Base-by-base conservation (phyloP, 306 rosid genomes). In the Trifolium pratense region DNA sequence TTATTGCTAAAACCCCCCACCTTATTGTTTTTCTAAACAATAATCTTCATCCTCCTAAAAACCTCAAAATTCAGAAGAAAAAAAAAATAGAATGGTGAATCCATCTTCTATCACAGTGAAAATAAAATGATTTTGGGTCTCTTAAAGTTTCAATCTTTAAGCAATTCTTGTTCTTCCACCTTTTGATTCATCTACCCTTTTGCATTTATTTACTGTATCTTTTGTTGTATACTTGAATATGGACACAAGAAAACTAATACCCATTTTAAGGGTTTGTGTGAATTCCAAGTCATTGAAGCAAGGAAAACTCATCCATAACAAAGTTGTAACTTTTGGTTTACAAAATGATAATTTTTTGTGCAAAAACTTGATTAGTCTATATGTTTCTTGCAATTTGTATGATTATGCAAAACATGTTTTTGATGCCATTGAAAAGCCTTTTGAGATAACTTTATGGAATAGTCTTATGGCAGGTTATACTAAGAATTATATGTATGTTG, bases 251-350 rank as follows among this genome's bases (percentile, higher is more conserved):
- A 82, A 78, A 69, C 76, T 92, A 2, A 55, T 84, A 20, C 75
- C 77, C 78, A 80, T 89, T 52, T 83, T 90, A 63, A 85, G 79
- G 82, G 75, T 66, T 58, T 82, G 86, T 73, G 55, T 76, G 36
- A 78, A 25, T 74, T 88, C 84, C 77, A 87, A 84, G 69, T 84
- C 86, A 8, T 26, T 81, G 65, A 77, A 75, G 60, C 87, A 80
- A 79, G 92, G 89, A 68, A 88, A 73, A 78, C 86, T 85, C 62
- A 55, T 90, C 48, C 96, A 88, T 80, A 89, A 92, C 43, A 89
- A 83, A 82, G 74, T 86, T 18, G 34, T 92, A 18, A 85, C 89
- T 74, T 79, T 66, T 3, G 96, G 97, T 72, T 77, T 86, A 66
- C 89, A 78, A 20, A 71, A 74, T 66, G 83, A 88, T 66, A 8